Conservation (phyloP, 1,139 yeast species). For the Blastobotrys ciferrii region DNA sequence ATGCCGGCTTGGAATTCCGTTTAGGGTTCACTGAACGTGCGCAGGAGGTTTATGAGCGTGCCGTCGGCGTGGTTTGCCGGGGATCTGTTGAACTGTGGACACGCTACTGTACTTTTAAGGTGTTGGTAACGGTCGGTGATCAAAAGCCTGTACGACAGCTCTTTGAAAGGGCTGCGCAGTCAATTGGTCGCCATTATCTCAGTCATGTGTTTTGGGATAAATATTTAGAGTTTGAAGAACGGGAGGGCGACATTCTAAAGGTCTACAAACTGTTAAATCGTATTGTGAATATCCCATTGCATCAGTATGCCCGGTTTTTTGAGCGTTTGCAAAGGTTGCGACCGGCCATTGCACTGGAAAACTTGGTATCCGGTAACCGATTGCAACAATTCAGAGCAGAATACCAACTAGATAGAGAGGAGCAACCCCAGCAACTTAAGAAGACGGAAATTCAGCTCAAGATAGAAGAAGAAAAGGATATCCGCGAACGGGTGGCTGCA, state of each 20-base stretch:
- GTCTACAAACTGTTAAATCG: constrained; percentile 51
- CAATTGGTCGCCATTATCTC: constrained; percentile 71
- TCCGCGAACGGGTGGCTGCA: constrained; percentile 30
- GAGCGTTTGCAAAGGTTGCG: constrained; percentile 32
- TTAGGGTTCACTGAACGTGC: constrained; percentile 55
- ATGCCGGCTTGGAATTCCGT: constrained; percentile 64
- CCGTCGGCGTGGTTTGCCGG: constrained; percentile 48
- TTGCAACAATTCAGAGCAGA: constrained; percentile 32
- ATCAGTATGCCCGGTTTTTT: constrained; percentile 65
- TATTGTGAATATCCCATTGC: constrained; percentile 68
- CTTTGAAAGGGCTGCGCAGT: constrained; percentile 61
- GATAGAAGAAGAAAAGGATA: constrained; percentile 29
- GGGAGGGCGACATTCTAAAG: constrained; percentile 37
- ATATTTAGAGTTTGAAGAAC: constrained; percentile 57
- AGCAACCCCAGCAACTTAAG: not conserved
- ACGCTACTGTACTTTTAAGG: constrained; percentile 55
- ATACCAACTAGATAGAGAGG: constrained; percentile 28
- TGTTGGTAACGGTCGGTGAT: constrained; percentile 34
- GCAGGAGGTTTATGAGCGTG: constrained; percentile 51
- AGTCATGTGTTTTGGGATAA: constrained; percentile 73
- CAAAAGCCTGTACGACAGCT: constrained; percentile 29
- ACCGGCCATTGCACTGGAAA: constrained; percentile 27
- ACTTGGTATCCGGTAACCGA: constrained; percentile 28
- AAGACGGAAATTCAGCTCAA: not conserved
- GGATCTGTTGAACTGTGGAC: constrained; percentile 74